These are phyloP conservation scores for Cladophialophora immunda DNA, from an alignment of 2,329 filamentous ascomycete genomes.

Conservation along the genomic window DNA sequence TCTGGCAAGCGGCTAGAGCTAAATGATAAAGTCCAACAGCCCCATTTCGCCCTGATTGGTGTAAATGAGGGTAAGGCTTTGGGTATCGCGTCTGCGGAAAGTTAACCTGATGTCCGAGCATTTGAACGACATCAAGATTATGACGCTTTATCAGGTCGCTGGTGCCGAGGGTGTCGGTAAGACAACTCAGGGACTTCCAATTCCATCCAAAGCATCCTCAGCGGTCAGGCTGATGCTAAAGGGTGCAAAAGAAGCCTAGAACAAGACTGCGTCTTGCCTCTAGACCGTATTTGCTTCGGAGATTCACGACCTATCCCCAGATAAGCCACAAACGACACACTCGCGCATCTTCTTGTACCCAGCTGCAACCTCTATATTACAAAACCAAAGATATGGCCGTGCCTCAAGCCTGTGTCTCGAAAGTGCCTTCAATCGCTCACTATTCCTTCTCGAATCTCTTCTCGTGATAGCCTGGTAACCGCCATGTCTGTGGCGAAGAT, in stretches of 20 bases:
- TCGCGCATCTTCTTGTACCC: background rate
- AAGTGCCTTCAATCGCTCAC: background rate
- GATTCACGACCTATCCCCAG: conserved; percentile 23
- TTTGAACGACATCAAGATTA: background rate
- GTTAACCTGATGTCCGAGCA: background rate
- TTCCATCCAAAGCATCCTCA: background rate
- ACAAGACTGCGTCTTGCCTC: conserved; percentile 11
- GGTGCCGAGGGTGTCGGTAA: background rate
- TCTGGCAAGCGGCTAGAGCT: background rate
- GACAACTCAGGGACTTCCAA: background rate
- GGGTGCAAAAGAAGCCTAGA: conserved; percentile 13
- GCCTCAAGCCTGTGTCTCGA: background rate
- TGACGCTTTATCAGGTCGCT: background rate
- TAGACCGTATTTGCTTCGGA: conserved; percentile 12
- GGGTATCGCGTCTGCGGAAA: background rate
- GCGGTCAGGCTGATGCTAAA: conserved; percentile 7
- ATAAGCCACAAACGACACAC: conserved; percentile 19
- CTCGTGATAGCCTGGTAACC: conserved; percentile 4
- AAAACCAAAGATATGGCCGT: conserved; percentile 4
- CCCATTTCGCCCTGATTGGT: background rate
- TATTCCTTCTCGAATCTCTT: background rate
- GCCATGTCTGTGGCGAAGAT: conserved; percentile 6
- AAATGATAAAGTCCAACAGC: conserved; percentile 5
- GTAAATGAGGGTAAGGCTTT: background rate
- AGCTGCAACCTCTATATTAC: conserved; percentile 9